phyloP scores from a whole-genome alignment of 164 flowering plant species.

The Sextonia rubra region DNA sequence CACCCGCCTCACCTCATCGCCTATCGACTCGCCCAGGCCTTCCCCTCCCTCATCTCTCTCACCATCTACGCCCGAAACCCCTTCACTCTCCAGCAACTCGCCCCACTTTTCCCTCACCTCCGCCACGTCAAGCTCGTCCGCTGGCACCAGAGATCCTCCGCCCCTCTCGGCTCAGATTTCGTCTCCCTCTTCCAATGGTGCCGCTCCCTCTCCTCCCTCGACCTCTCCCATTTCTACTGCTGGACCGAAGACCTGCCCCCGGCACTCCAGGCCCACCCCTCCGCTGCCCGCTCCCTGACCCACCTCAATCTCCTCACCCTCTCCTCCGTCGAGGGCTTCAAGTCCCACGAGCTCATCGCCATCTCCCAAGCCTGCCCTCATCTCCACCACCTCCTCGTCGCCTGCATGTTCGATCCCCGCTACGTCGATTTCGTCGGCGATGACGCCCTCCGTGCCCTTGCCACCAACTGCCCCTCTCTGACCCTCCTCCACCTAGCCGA shows the following conservation, averaged over 20 bases:
- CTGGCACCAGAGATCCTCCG: conserved; percentile 71
- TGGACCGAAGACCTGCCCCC: conserved; percentile 85
- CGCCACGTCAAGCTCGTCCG: conserved; percentile 60
- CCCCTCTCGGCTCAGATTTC: conserved; percentile 54
- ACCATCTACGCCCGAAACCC: conserved; percentile 56
- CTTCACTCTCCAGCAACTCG: conserved; percentile 37
- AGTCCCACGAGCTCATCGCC: conserved; percentile 46
- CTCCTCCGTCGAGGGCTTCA: conserved; percentile 68
- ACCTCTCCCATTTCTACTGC: conserved; percentile 71
- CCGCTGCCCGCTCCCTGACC: conserved; percentile 29
- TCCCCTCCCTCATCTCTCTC: conserved; percentile 58
- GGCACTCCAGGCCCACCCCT: conserved; percentile 38
- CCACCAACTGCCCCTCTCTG: conserved; percentile 49
- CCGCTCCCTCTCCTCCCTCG: conserved; percentile 33
- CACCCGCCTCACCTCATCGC: conserved; percentile 38
- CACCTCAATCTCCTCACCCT: conserved; percentile 45
- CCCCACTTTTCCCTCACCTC: conserved; percentile 49
- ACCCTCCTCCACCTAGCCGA: conserved; percentile 61
- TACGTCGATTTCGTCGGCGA: conserved; percentile 73
- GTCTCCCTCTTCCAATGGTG: conserved; percentile 35
- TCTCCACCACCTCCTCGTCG: conserved; percentile 39
- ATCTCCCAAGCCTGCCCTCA: conserved; percentile 57
- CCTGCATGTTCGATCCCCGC: conserved; percentile 78
- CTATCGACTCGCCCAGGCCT: conserved; percentile 46
- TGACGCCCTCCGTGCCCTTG: conserved; percentile 45